These are phyloP conservation scores for Phytophthora hibernalis DNA, from an alignment of 352 stramenopile species.

Conservation along the genomic window DNA sequence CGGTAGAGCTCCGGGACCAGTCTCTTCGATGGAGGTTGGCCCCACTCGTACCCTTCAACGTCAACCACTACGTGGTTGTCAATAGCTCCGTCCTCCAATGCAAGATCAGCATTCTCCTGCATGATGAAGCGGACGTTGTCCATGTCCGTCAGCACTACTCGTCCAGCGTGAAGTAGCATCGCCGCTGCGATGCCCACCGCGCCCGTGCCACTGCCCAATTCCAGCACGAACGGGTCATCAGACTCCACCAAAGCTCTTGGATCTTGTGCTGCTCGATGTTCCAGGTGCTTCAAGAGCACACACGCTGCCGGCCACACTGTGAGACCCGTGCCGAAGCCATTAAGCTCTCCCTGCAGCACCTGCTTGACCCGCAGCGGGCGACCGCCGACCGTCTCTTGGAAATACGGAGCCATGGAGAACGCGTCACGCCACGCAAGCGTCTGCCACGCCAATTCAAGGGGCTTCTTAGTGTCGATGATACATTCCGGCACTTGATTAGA, in stretches of 20 bases:
- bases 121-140: conserved; percentile 91
- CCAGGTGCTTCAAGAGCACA: conserved; percentile 81
- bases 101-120: conserved; percentile 81
- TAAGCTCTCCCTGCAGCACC: conserved; percentile 80
- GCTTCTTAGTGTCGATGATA: conserved; percentile 1
- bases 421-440: conserved; percentile 80
- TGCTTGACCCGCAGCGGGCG: conserved; percentile 71
- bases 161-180: conserved; percentile 76
- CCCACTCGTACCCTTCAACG: conserved; percentile 93
- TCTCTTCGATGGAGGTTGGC: conserved; percentile 42
- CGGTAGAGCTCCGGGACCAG: conserved; percentile 45
- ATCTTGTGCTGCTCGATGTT: conserved; percentile 48
- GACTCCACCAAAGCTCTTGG: conserved; percentile 35
- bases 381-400: conserved; percentile 53
- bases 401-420: conserved; percentile 73
- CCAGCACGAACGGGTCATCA: conserved; percentile 68
- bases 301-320: conserved; percentile 87
- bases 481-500: conserved; percentile 29
- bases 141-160: conserved; percentile 93
- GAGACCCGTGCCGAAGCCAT: conserved; percentile 80
- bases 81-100: conserved; percentile 37
- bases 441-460: conserved; percentile 51
- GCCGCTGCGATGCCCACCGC: conserved; percentile 90
- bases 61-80: conserved; percentile 53
- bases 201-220: conserved; percentile 93